phyloP scores from a whole-genome alignment of 2,329 filamentous ascomycete species.

The Ophiostoma tasmaniense region DNA sequence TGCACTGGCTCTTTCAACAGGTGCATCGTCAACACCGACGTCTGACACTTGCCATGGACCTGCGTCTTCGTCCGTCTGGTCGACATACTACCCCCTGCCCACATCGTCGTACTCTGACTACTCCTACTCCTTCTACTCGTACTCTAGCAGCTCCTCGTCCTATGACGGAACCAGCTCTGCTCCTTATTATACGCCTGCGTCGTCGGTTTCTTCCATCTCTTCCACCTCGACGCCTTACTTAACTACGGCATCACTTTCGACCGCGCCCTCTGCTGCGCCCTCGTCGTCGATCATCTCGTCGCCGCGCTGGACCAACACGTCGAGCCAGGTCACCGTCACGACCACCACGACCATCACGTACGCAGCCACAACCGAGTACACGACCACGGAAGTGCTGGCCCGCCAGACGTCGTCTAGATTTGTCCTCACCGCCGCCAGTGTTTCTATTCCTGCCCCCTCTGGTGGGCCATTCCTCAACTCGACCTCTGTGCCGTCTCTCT shows the following conservation, averaged over 20 bases:
- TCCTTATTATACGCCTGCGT: not conserved
- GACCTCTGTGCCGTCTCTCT: not conserved
- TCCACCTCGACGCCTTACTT: not conserved
- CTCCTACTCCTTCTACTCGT: not conserved
- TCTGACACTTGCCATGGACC: not conserved
- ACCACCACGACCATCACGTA: conserved; percentile 13
- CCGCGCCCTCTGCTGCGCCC: not conserved
- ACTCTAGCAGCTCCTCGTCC: not conserved
- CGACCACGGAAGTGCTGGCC: not conserved
- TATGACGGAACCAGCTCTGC: not conserved
- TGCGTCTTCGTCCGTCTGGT: not conserved
- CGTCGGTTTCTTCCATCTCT: not conserved
- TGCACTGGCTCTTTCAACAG: not conserved
- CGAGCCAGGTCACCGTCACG: conserved; percentile 8
- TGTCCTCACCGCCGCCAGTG: not conserved
- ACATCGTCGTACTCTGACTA: not conserved
- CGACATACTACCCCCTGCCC: not conserved
- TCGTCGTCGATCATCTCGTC: not conserved
- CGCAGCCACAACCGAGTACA: not conserved
- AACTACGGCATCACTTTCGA: not conserved
- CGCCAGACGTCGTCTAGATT: not conserved
- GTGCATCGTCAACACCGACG: not conserved
- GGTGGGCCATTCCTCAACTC: not conserved
- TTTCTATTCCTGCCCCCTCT: not conserved
- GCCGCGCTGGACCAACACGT: conserved; percentile 3